Percentiles rank a stretch among this genome's conserved stretches.
Conservation (phyloP, 495 filamentous ascomycete genomes). For the Astrothelium subdiscretum region DNA sequence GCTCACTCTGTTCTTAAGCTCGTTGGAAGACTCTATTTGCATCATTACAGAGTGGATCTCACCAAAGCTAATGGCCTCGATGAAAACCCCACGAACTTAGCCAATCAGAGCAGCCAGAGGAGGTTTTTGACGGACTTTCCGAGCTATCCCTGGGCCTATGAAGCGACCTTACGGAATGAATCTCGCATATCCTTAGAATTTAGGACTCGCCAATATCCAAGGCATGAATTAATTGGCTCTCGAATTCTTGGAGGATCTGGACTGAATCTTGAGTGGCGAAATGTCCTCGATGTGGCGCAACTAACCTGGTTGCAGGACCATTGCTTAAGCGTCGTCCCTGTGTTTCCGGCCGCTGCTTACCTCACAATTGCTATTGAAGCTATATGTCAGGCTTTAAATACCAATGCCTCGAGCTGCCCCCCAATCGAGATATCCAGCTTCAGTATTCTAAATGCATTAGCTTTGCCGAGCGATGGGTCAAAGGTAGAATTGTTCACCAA, state of each 20-base stretch:
- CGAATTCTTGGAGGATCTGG: no score
- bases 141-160: neutral
- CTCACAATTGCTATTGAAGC: neutral
- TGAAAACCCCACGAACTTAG: neutral
- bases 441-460: neutral
- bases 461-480: neutral
- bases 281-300: constrained; percentile 39
- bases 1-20: neutral
- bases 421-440: neutral
- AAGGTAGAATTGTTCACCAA: neutral
- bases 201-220: constrained; percentile 32
- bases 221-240: constrained; percentile 45
- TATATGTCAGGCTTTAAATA: neutral
- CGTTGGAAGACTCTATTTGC: neutral
- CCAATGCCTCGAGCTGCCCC: neutral
- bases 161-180: neutral
- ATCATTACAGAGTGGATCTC: neutral
- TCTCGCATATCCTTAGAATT: constrained; percentile 35
- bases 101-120: neutral
- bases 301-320: constrained; percentile 45
- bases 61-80: neutral
- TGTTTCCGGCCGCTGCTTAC: neutral
- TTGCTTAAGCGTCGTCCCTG: neutral
- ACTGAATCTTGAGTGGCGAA: no score
- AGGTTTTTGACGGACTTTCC: neutral